Conservation (phyloP, 2,329 filamentous ascomycete genomes). For the Knufia petricola region DNA sequence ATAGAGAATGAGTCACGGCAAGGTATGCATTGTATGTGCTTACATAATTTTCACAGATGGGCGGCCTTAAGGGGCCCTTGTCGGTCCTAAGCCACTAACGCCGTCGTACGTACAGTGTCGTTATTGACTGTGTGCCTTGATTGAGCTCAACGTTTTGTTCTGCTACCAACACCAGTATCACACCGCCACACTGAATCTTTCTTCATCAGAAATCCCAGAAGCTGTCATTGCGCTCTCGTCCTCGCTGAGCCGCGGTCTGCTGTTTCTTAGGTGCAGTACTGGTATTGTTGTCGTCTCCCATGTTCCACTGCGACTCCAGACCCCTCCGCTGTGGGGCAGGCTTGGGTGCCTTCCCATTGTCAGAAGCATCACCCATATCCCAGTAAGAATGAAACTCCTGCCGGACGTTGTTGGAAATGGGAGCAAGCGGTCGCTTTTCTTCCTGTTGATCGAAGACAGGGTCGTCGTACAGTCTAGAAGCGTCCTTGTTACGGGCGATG, state of each 20-base stretch:
- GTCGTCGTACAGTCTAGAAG: slow-evolving; percentile 59
- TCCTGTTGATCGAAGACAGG: slow-evolving; percentile 58
- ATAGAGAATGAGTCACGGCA: neutral
- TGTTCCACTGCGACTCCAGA: slow-evolving; percentile 26
- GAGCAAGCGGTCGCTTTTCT: slow-evolving; percentile 42
- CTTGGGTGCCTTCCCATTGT: slow-evolving; percentile 27
- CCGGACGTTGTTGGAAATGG: slow-evolving; percentile 63
- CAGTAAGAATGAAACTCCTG: slow-evolving; percentile 75
- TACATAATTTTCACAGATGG: neutral
- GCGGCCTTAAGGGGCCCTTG: slow-evolving; percentile 1
- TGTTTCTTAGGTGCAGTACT: slow-evolving; percentile 5
- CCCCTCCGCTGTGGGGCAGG: slow-evolving; percentile 12
- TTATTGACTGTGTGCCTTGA: neutral
- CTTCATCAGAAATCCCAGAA: slow-evolving; percentile 22
- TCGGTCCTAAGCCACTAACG: neutral
- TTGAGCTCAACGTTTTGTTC: neutral
- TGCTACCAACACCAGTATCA: neutral
- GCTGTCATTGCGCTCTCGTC: slow-evolving; percentile 14
- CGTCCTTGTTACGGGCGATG: slow-evolving; percentile 25
- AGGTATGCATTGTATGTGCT: neutral
- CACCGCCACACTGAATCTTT: neutral
- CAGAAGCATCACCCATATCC: slow-evolving; percentile 60
- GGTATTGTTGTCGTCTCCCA: slow-evolving; percentile 12
- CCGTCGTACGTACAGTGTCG: neutral
- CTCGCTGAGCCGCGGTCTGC: slow-evolving; percentile 5